Base-by-base conservation (phyloP, 768 basidiomycete species). In the Panaeolus papilionaceus region DNA sequence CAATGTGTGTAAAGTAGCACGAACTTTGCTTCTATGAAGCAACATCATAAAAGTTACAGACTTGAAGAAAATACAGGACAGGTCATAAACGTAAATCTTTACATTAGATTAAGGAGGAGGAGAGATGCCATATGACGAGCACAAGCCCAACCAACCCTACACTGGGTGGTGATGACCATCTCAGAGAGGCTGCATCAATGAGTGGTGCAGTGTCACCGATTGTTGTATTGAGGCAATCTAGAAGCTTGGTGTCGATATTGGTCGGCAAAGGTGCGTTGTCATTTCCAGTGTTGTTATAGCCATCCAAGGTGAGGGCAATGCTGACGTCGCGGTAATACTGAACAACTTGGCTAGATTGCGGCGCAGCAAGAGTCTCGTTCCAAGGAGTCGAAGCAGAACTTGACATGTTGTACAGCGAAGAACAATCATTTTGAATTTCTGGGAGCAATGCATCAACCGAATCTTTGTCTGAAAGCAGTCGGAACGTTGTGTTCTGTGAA, bases 251-350 rank as follows among this genome's bases (percentile, higher is more conserved):
- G 69, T 91, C 83, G 23, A 88, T 78, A 44, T 77, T 79, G 1
- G 75, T 71, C 0, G 89, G 89, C 1, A 91, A 77, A 0, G 86
- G 81, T 0, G 83, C 77, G 65, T 84, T 77, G 0, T 77, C 82
- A 8, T 78, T 71, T 33, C 84, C 76, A 0, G 87, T 86, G 67
- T 89, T 83, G 70, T 90, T 89, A 72, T 89, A 90, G 0, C 87
- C 86, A 49, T 90, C 85, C 1, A 90, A 78, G 0, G 86, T 83
- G 18, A 90, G 79, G 4, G 83, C 84, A 47, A 89, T 80, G 62
- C 84, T 89, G 70, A 86, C 87, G 0, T 86, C 84, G 26, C 89
- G 86, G 71, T 87, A 91, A 72, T 90, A 90, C 63, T 90, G 86
- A 26, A 89, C 70, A 0, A 81, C 83, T 72, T 88, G 83, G 69